Base-by-base conservation (phyloP, 2,329 filamentous ascomycete species). In the Fusarium protoensiforme region DNA sequence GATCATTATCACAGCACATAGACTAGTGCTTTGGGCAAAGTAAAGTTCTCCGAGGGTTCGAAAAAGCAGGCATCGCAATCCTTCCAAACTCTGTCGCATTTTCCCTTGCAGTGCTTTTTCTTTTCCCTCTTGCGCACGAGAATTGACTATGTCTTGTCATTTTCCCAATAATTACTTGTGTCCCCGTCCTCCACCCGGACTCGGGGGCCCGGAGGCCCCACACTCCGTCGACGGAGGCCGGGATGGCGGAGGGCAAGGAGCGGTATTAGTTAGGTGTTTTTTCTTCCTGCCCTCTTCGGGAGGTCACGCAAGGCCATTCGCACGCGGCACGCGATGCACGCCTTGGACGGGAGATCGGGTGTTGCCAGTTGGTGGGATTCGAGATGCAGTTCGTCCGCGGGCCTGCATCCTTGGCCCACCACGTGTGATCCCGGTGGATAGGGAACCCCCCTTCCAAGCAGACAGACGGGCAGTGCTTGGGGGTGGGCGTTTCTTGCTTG, bases 341-440 rank as follows among this genome's bases (percentile, higher is more conserved):
- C 54, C 36, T 48, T 63, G 8, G 9, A 31, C 58, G 35, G 31
- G 53, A 63, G 60, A 72, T 68, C 41, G 59, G 35, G 59, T 58
- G 62, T 48, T 60, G 58, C 57, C 43, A 65, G 73, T 67, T 75
- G 69, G 65, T 73, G 67, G 75, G 63, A 77, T 75, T 73, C 56
- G 43, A 75, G 60, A 71, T 71, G 61, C 67, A 73, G 75, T 75
- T 78, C 74, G 71, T 74, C 74, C 71, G 72, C 60, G 60, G 68
- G 65, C 75, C 66, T 78, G 76, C 74, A 75, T 78, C 64, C 64
- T 67, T 64, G 65, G 67, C 59, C 68, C 72, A 78, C 76, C 73
- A 78, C 76, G 76, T 78, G 75, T 77, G 66, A 63, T 67, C 66
- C 62, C 58, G 48, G 69, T 67, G 63, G 65, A 67, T 63, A 63